phyloP scores from a whole-genome alignment of 2,329 filamentous ascomycete species.

The Elsinoe ampelina region DNA sequence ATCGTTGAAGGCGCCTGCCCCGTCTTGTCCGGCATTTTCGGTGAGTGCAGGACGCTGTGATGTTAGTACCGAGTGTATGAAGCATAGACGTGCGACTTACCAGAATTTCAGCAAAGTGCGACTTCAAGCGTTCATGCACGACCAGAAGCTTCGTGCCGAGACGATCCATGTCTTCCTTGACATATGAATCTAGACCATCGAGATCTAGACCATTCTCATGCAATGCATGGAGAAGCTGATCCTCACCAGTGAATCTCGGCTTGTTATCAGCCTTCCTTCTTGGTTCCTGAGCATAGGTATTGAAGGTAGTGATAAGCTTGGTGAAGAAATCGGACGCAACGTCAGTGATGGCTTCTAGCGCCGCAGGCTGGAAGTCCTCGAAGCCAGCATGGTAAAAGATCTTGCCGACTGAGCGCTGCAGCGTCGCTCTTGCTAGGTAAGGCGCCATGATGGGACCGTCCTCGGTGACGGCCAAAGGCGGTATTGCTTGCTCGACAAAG shows the following conservation, averaged over 20 bases:
- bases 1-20: constrained; percentile 85
- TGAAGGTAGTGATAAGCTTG: constrained; percentile 71
- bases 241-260: constrained; percentile 68
- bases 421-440: constrained; percentile 68
- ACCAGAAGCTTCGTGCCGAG: constrained; percentile 66
- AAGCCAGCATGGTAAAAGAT: constrained; percentile 95
- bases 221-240: constrained; percentile 77
- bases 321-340: constrained; percentile 82
- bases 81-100: constrained; percentile 27
- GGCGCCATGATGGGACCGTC: constrained; percentile 80
- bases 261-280: constrained; percentile 39
- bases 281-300: constrained; percentile 73
- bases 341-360: constrained; percentile 81
- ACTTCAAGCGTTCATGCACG: constrained; percentile 92
- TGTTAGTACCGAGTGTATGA: not conserved
- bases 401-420: constrained; percentile 87
- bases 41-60: constrained; percentile 65
- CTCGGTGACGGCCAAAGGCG: constrained; percentile 81
- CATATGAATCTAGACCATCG: constrained; percentile 72
- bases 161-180: constrained; percentile 87
- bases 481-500: constrained; percentile 77
- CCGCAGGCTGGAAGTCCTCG: constrained; percentile 92
- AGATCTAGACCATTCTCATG: constrained; percentile 77
- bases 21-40: constrained; percentile 66
- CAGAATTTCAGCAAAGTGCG: constrained; percentile 83